A percentile compares a stretch with the other conserved stretches of the same genome.
Conservation (phyloP, 495 filamentous ascomycete genomes). For the Parathielavia appendiculata region DNA sequence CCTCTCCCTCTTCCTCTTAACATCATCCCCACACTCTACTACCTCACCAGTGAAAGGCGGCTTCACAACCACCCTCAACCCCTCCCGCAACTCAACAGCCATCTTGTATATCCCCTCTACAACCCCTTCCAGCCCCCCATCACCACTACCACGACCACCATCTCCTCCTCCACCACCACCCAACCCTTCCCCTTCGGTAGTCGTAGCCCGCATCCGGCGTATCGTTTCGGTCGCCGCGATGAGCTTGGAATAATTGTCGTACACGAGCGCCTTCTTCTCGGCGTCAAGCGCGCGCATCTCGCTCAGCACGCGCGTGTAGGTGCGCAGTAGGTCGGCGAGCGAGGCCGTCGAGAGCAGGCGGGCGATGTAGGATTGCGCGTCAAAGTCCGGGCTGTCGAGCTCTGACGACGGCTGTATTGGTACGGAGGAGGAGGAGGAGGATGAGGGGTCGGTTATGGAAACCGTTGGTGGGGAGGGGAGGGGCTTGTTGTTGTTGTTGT, state of each 20-base stretch:
- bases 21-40: constrained; percentile 30
- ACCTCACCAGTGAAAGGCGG: constrained; percentile 20
- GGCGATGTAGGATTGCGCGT: constrained; percentile 55
- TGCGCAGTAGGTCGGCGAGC: constrained; percentile 57
- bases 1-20: constrained; percentile 48
- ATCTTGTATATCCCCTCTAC: constrained; percentile 78
- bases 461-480: constrained; percentile 32
- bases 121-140: constrained; percentile 56
- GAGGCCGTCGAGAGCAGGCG: constrained; percentile 59
- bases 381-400: constrained; percentile 55
- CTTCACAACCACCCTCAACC: constrained; percentile 45
- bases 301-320: constrained; percentile 58
- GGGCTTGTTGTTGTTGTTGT: constrained; percentile 14
- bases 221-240: constrained; percentile 95
- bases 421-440: constrained; percentile 2
- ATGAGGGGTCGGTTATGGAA: constrained; percentile 36
- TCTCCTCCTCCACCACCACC: constrained; percentile 64
- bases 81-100: constrained; percentile 57
- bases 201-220: constrained; percentile 64
- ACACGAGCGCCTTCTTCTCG: constrained; percentile 92
- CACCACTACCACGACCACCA: constrained; percentile 50
- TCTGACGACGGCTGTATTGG: constrained; percentile 37
- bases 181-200: constrained; percentile 48
- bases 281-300: constrained; percentile 89
- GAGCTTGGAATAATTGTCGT: constrained; percentile 96